Evolutionary conservation across 2,329 filamentous ascomycete genomes (phyloP).

Genomic region (Xylaria sp.): DNA sequence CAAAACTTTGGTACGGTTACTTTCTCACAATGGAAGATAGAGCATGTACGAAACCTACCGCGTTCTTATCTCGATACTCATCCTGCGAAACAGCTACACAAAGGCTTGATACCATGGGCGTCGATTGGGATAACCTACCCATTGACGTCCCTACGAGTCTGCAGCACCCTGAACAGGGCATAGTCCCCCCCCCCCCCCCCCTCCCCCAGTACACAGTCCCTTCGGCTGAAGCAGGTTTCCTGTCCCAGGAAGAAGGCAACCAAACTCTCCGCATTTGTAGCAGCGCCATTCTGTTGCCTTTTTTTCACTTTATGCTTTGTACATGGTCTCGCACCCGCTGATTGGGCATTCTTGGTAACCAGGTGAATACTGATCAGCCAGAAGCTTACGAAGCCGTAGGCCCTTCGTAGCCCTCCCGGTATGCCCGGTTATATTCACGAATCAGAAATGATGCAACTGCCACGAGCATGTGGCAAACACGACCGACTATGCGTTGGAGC

Average conservation of each 20-base stretch:
- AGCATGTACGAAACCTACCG: neutral
- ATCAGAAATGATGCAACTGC: neutral
- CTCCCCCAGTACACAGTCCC: slow-evolving; percentile 6
- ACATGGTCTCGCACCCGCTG: neutral
- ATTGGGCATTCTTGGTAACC: neutral
- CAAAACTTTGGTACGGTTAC: neutral
- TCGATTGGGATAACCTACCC: neutral
- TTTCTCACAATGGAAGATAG: neutral
- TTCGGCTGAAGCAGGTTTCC: neutral
- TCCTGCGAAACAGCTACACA: neutral
- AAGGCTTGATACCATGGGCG: neutral
- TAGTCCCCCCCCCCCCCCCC: too few species aligned
- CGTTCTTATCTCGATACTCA: neutral
- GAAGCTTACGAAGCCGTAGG: neutral
- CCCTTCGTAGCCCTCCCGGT: slow-evolving; percentile 13
- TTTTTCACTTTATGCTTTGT: slow-evolving; percentile 12
- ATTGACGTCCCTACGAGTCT: neutral
- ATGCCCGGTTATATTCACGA: neutral
- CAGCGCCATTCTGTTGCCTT: slow-evolving; percentile 16
- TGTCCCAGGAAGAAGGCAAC: slow-evolving; percentile 20
- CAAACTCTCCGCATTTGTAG: neutral
- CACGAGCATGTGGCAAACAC: neutral
- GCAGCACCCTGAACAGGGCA: neutral
- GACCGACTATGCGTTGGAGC: neutral
- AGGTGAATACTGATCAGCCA: neutral